These are phyloP conservation scores for Penicillium concentricum DNA, from an alignment of 2,329 filamentous ascomycete species.

Conservation along the genomic window DNA sequence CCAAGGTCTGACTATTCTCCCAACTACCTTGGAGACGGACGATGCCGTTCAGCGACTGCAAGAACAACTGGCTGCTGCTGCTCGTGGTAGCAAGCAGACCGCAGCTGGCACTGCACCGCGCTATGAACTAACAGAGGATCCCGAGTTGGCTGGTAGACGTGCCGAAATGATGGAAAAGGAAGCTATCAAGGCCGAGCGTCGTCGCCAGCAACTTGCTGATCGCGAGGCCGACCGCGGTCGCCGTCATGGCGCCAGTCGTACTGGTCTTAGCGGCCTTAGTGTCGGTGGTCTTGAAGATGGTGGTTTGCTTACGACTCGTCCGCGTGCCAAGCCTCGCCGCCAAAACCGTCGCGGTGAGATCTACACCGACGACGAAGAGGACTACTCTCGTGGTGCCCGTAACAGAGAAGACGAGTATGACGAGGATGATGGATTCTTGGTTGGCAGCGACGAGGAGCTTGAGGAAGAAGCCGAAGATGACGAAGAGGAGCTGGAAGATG, in stretches of 20 bases:
- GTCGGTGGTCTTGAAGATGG: conserved; percentile 60
- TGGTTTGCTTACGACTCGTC: conserved; percentile 43
- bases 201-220: conserved; percentile 55
- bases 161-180: conserved; percentile 62
- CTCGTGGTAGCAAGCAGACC: conserved; percentile 52
- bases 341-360: conserved; percentile 49
- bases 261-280: conserved; percentile 52
- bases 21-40: conserved; percentile 56
- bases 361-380: conserved; percentile 51
- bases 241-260: conserved; percentile 44
- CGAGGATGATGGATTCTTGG: conserved; percentile 76
- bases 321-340: conserved; percentile 39
- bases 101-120: conserved; percentile 55
- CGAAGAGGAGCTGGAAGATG: conserved; percentile 43
- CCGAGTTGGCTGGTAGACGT: conserved; percentile 58
- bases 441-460: conserved; percentile 49
- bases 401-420: conserved; percentile 78
- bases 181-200: conserved; percentile 54
- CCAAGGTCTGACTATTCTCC: conserved; percentile 57
- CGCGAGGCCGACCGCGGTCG: conserved; percentile 57
- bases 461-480: conserved; percentile 48
- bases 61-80: conserved; percentile 57
- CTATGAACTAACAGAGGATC: conserved; percentile 60
- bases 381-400: conserved; percentile 45
- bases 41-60: conserved; percentile 63